Base-by-base conservation (phyloP, 805 yeast species). In the Cyberlindnera galapagoensis region DNA sequence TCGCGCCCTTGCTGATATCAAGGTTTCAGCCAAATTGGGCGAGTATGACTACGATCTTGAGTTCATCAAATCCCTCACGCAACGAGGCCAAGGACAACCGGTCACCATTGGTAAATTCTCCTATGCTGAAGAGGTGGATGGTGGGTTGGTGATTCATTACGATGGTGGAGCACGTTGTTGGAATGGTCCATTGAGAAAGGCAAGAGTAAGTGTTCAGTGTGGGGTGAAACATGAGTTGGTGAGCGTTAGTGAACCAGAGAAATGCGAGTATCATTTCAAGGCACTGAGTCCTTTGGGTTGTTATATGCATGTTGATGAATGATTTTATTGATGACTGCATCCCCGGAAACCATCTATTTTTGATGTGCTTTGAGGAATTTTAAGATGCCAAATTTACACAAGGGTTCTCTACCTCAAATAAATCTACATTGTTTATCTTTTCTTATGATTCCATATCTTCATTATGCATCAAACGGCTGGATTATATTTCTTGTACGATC, bases 121-220 rank as follows among this genome's bases (percentile, higher is more conserved):
- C 18, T 31, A 39, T 13, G 51, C 51, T 25, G 59, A 40, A 32
- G 54, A 46, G 29, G 57, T 46, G 5, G 53, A 52, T 24, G 59
- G 54, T 26, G 60, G 60, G 20, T 34, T 65, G 27, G 42, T 40
- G 14, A 40, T 72, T 19, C 45, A 49, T 19, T 92, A 65, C 51
- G 62, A 56, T 4, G 51, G 63, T 13, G 98, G 98, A 14, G 77
- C 76, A 25, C 71, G 67, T 50, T 92, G 98, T 57, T 90, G 97
- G 96, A 84, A 87, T 53, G 98, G 98, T 0, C 97, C 97, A 5
- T 54, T 62, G 18, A 74, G 98, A 54, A 70, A 80, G 21, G 88
- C 85, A 1, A 59, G 54, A 8, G 78, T 84, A 2, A 62, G 63
- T 15, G 51, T 88, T 34, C 61, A 63, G 12, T 92, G 98, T 59